Percentiles rank a stretch among this genome's conserved stretches.
phyloP scores from a whole-genome alignment of 1,284 basidiomycete species.

The Trametes hirsuta region DNA sequence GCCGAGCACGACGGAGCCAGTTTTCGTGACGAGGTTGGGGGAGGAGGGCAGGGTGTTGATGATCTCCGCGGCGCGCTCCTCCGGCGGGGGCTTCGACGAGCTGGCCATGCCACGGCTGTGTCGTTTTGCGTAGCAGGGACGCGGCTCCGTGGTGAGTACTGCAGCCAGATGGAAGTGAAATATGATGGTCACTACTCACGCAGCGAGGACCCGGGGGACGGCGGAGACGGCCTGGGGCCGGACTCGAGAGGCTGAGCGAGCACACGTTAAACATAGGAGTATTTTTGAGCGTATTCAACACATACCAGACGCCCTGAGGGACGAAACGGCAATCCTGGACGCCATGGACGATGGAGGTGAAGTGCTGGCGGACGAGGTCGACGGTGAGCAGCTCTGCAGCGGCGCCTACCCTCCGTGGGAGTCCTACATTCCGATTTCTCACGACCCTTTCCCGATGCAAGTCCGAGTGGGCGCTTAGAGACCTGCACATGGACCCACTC shows the following conservation, averaged over 20 bases:
- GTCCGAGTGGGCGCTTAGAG: slow-evolving; percentile 2
- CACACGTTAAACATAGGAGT: neutral
- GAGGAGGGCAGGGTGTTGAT: slow-evolving; percentile 93
- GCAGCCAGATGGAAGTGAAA: neutral
- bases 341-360: slow-evolving; percentile 47
- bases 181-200: slow-evolving; percentile 48
- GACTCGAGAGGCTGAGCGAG: slow-evolving; percentile 39
- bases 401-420: slow-evolving; percentile 17
- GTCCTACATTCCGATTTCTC: slow-evolving; percentile 18
- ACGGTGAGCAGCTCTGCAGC: slow-evolving; percentile 18
- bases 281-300: neutral
- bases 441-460: slow-evolving; percentile 12
- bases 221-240: slow-evolving; percentile 61
- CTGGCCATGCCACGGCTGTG: slow-evolving; percentile 67
- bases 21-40: slow-evolving; percentile 91
- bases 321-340: slow-evolving; percentile 70
- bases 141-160: neutral
- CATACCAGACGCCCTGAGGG: slow-evolving; percentile 65
- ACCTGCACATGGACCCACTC: neutral
- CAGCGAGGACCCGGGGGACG: slow-evolving; percentile 53
- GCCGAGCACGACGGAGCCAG: slow-evolving; percentile 89
- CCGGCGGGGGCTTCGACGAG: slow-evolving; percentile 64
- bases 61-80: slow-evolving; percentile 88
- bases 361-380: slow-evolving; percentile 25
- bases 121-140: neutral